Base-by-base conservation (phyloP, 495 filamentous ascomycete species). In the Apodospora peruviana region DNA sequence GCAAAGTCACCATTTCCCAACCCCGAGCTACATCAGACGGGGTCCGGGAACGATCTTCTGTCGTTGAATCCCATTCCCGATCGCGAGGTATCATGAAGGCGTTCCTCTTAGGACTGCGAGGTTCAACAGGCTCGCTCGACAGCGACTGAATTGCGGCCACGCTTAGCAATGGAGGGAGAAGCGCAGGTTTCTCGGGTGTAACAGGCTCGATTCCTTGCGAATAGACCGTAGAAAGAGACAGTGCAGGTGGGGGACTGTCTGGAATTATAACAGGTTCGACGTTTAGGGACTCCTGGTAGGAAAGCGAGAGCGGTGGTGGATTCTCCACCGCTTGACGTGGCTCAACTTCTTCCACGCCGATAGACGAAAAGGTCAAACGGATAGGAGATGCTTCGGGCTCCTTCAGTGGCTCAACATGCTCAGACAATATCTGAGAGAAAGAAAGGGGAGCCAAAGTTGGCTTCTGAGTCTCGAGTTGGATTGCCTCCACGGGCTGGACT, bases 121-220 rank as follows among this genome's bases (percentile, higher is more conserved):
- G 57, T 40, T 67, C 69, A 14, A 76, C 56, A 8, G 81, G 81
- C 49, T 74, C 70, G 10, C 74, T 82, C 8, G 74, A 60, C 37
- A 76, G 63, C 5, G 72, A 66, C 23, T 61, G 68, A 36, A 83
- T 64, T 5, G 68, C 51, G 17, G 82, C 80, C 29, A 83, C 58
- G 24, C 62, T 68, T 20, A 80, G 50, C 23, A 23, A 41, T 21
- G 51, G 52, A 27, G 55, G 53, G 51, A 43, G 55, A 25, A 38
- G 18, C n/a, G 29, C 29, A 7, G 45, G 18, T 20, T 23, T 24
- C 12, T 40, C 42, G n/a, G 63, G 53, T 27, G 59, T 64, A n/a
- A 80, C 50, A 5, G 80, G 81, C 45, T 72, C 65, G 16, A 79
- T 80, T 14, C 75, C 61, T 32, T 76, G 65, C 4, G 56, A 43